These are phyloP conservation scores for Davidsoniella virescens DNA, from an alignment of 2,329 filamentous ascomycete species.

Conservation along the genomic window DNA sequence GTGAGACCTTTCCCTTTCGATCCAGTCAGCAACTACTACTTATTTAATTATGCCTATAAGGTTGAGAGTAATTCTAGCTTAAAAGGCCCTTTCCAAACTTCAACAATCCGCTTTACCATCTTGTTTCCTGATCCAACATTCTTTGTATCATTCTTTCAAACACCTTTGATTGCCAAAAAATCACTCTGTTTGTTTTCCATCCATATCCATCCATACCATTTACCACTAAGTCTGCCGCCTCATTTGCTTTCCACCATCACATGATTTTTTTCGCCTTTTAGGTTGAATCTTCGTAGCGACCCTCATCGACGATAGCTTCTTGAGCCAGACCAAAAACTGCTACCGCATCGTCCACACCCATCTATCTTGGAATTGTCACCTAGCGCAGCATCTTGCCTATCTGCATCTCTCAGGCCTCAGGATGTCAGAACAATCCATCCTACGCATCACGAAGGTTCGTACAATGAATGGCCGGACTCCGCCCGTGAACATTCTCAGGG, in stretches of 20 bases:
- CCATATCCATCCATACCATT: neutral
- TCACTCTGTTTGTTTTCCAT: neutral
- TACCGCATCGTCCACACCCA: too few relatives aligned
- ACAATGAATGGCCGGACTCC: neutral
- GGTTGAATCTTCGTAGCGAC: too few relatives aligned
- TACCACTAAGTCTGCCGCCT: neutral
- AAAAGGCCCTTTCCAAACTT: too few relatives aligned
- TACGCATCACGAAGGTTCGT: slow-evolving; percentile 66
- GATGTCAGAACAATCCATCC: slow-evolving; percentile 74
- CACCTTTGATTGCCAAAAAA: too few relatives aligned
- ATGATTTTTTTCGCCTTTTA: slow-evolving; percentile 3
- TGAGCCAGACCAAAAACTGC: too few relatives aligned
- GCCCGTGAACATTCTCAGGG: neutral
- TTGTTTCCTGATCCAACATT: neutral
- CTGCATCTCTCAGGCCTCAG: slow-evolving; percentile 13
- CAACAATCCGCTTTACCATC: neutral
- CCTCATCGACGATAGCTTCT: too few relatives aligned
- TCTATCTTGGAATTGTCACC: neutral
- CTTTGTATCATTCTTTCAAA: neutral
- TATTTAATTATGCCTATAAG: neutral
- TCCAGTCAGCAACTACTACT: neutral
- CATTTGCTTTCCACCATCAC: neutral
- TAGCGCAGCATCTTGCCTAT: neutral
- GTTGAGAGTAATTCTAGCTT: neutral
- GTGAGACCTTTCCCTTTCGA: too few relatives aligned